These are phyloP conservation scores for Blastomyces percursus DNA, from an alignment of 2,329 filamentous ascomycete species.

Conservation along the genomic window DNA sequence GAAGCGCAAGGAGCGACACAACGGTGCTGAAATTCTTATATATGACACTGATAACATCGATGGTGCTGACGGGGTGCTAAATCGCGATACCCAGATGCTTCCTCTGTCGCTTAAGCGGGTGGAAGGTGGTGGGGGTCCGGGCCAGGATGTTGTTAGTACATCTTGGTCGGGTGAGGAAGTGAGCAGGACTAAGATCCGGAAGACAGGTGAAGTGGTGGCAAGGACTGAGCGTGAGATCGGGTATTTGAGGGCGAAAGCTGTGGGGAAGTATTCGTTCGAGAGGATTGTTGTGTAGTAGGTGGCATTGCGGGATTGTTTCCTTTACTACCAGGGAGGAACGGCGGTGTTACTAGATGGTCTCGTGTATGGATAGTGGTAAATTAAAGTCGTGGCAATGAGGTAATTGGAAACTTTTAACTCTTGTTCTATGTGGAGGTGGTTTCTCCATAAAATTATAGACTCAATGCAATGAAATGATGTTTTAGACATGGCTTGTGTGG, in stretches of 20 bases:
- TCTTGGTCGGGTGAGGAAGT: conserved; percentile 39
- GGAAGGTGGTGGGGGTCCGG: conserved; percentile 15
- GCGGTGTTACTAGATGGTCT: not conserved
- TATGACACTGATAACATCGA: conserved; percentile 8
- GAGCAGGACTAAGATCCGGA: conserved; percentile 40
- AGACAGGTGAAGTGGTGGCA: conserved; percentile 58
- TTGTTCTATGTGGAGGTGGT: not conserved
- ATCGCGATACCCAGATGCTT: conserved; percentile 21
- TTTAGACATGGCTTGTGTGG: not conserved
- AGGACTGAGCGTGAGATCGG: conserved; percentile 64
- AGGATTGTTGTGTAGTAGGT: conserved; percentile 51
- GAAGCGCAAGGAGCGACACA: conserved; percentile 26
- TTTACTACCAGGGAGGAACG: not conserved
- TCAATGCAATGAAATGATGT: not conserved
- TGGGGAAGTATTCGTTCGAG: conserved; percentile 75
- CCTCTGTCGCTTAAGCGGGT: conserved; percentile 4
- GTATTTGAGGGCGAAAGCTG: conserved; percentile 64
- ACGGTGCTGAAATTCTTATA: conserved; percentile 29
- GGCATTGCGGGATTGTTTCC: conserved; percentile 4
- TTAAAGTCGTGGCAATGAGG: too few species aligned
- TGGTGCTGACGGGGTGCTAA: not conserved
- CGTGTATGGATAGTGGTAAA: too few species aligned
- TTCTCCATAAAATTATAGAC: not conserved
- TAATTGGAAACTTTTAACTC: not conserved
- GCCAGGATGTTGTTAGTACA: conserved; percentile 42